These are phyloP conservation scores for Kernera saxatilis DNA, from an alignment of 345 rosid genomes.

Conservation along the genomic window DNA sequence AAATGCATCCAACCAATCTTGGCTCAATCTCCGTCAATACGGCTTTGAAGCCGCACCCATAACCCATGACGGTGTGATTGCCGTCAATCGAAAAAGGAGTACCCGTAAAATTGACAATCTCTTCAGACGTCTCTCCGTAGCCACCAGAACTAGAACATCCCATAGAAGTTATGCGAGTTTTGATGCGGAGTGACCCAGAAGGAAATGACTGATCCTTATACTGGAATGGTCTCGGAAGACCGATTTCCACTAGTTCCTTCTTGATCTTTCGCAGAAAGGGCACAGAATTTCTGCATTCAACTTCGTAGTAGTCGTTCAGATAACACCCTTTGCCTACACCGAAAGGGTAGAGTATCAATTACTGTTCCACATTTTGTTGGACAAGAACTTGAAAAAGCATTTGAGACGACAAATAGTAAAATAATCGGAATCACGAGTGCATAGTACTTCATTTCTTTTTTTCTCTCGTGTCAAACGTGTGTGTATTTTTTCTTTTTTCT, in stretches of 20 bases:
- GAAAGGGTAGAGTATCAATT: no score
- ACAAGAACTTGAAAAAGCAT: no score
- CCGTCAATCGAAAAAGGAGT: neutral
- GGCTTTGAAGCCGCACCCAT: slow-evolving; percentile 20
- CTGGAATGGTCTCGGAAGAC: neutral
- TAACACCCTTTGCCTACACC: slow-evolving; percentile 20
- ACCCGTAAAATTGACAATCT: neutral
- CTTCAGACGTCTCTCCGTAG: neutral
- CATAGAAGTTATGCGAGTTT: neutral
- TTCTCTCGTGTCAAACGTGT: no score
- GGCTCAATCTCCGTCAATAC: neutral
- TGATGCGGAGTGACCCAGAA: neutral
- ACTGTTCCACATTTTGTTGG: no score
- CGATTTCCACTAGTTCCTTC: neutral
- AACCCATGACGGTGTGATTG: slow-evolving; percentile 7
- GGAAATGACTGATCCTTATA: neutral
- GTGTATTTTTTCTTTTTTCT: no score
- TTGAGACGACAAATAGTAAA: no score
- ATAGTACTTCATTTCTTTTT: no score
- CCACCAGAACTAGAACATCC: neutral
- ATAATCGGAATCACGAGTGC: no score
- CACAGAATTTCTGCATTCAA: neutral
- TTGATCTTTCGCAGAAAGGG: neutral
- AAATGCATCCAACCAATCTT: slow-evolving; percentile 25
- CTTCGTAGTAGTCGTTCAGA: neutral